A percentile compares a stretch with the other conserved stretches of the same genome.
Evolutionary conservation across 176 grass and related monocot species (phyloP).

Genomic region (Avena atlantica): DNA sequence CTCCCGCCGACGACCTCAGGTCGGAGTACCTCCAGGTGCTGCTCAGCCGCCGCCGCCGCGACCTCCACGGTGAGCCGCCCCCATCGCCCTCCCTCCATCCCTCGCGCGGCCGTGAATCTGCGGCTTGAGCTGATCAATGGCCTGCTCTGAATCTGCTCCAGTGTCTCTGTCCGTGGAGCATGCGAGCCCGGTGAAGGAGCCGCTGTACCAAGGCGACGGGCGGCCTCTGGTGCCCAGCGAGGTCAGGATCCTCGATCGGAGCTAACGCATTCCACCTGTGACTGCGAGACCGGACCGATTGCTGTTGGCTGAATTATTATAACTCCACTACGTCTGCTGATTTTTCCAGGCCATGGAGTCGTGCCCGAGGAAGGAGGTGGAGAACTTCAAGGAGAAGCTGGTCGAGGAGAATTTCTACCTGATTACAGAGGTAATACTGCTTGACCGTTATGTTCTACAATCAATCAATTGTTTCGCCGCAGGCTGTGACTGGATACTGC

Average conservation of each 20-base stretch:
- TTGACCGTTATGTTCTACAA: background rate
- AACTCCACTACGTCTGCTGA: background rate
- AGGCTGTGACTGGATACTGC: background rate
- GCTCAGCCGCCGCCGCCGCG: constrained; percentile 55
- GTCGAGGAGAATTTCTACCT: constrained; percentile 87
- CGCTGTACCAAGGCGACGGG: constrained; percentile 55
- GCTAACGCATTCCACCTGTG: background rate
- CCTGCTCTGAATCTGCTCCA: constrained; percentile 38
- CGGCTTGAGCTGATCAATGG: background rate
- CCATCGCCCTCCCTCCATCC: background rate
- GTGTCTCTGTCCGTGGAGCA: constrained; percentile 62
- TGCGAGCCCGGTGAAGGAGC: constrained; percentile 57
- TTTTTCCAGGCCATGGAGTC: constrained; percentile 68
- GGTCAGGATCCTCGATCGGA: constrained; percentile 43
- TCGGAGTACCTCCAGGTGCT: constrained; percentile 57
- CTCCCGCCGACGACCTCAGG: constrained; percentile 40
- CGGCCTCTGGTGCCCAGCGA: constrained; percentile 27
- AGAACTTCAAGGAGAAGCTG: constrained; percentile 61
- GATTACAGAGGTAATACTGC: constrained; percentile 58
- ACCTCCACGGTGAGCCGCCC: constrained; percentile 39
- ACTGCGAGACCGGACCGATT: background rate
- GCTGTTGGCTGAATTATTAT: background rate
- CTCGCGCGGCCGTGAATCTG: background rate
- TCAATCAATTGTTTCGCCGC: background rate
- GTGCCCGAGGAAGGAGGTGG: constrained; percentile 67